Conservation (phyloP, 1,284 basidiomycete genomes). For the Sanghuangporus sanghuang region DNA sequence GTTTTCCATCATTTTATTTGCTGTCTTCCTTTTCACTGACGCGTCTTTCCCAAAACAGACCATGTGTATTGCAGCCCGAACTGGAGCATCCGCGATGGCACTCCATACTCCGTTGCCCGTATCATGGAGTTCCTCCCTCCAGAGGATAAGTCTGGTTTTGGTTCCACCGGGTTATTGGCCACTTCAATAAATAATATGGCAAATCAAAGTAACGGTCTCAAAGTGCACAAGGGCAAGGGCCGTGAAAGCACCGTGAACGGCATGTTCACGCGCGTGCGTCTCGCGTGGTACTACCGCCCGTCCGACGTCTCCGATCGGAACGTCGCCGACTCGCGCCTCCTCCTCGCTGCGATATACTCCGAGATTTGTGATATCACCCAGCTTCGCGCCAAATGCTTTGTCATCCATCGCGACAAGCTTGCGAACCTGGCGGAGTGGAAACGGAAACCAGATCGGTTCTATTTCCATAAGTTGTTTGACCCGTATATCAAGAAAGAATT, state of each 20-base stretch:
- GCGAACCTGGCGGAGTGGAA: conserved; percentile 94
- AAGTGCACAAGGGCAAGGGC: neutral
- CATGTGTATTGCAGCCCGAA: conserved; percentile 93
- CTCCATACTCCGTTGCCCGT: conserved; percentile 88
- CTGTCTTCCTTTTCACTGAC: conserved; percentile 16
- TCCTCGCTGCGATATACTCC: conserved; percentile 93
- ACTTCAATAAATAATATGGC: conserved; percentile 25
- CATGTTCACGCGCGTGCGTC: conserved; percentile 69
- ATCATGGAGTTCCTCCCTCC: conserved; percentile 95
- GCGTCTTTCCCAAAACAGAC: conserved; percentile 51
- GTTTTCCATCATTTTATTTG: conserved; percentile 7
- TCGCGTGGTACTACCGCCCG: conserved; percentile 92
- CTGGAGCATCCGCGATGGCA: conserved; percentile 87
- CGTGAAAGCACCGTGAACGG: conserved; percentile 38
- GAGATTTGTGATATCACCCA: conserved; percentile 91
- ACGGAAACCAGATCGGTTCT: conserved; percentile 91
- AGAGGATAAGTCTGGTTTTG: conserved; percentile 36
- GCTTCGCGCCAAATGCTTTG: conserved; percentile 87
- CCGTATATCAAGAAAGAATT: conserved; percentile 98
- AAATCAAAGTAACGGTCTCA: conserved; percentile 31
- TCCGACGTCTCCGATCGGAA: conserved; percentile 82
- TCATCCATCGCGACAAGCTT: conserved; percentile 92
- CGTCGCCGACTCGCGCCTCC: conserved; percentile 82
- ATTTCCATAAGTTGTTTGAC: conserved; percentile 91
- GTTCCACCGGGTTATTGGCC: neutral